These are phyloP conservation scores for Lentinula boryana DNA, from an alignment of 768 basidiomycete species.

Conservation along the genomic window DNA sequence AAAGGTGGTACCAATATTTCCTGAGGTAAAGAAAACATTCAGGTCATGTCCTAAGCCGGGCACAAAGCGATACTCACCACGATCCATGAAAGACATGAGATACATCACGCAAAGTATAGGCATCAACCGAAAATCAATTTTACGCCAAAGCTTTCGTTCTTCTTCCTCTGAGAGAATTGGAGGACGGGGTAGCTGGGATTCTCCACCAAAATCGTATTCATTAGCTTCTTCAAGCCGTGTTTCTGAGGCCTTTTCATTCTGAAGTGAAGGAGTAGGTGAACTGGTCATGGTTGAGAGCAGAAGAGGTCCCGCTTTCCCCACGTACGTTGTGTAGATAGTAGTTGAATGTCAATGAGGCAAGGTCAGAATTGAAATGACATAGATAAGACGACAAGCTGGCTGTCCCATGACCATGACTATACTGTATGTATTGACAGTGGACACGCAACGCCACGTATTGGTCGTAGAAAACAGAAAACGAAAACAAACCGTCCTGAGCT, in stretches of 20 bases:
- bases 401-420: no score
- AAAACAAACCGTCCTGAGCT: no score
- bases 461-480: no score
- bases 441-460: no score
- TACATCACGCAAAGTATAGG: slow-evolving; percentile 57
- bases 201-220: background rate
- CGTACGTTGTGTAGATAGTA: background rate
- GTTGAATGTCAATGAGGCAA: no score
- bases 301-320: background rate
- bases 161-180: slow-evolving; percentile 39
- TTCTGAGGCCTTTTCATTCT: background rate
- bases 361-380: no score
- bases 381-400: no score
- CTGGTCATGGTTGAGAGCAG: slow-evolving; percentile 1
- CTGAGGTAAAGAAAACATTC: slow-evolving; percentile 19
- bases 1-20: slow-evolving; percentile 44
- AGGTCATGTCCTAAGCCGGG: background rate
- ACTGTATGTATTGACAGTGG: no score
- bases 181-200: slow-evolving; percentile 17
- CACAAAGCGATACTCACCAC: slow-evolving; percentile 31
- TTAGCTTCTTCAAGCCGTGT: background rate
- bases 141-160: slow-evolving; percentile 50
- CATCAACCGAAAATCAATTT: slow-evolving; percentile 52
- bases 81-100: slow-evolving; percentile 57
- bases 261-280: background rate